These are phyloP conservation scores for Leavenworthia alabamica DNA, from an alignment of 345 rosid species.

Conservation along the genomic window DNA sequence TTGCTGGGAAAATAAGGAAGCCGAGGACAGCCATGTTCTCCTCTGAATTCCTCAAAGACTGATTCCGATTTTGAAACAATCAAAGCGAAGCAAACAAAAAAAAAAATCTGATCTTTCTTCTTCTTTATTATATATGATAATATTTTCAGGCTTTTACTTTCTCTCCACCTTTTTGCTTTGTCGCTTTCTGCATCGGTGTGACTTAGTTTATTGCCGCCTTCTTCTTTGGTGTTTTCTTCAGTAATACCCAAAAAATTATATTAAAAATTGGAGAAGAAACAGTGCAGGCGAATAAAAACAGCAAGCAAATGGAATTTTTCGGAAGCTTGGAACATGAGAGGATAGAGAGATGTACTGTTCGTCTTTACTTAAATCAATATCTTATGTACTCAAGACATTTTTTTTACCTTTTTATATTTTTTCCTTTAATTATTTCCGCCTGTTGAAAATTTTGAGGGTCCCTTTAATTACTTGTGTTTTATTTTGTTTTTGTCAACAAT, in stretches of 20 bases:
- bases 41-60: too few relatives aligned
- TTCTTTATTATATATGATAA: background rate
- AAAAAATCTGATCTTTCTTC: constrained; percentile 25
- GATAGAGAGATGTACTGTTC: background rate
- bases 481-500: background rate
- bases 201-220: constrained; percentile 25
- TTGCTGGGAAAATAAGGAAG: too few relatives aligned
- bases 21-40: too few relatives aligned
- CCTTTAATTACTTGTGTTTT: background rate
- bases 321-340: constrained; percentile 26
- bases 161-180: constrained; percentile 21
- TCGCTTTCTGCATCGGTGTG: constrained; percentile 28
- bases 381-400: background rate
- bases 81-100: too few relatives aligned
- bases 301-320: constrained; percentile 21
- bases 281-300: constrained; percentile 27
- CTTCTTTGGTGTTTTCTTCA: constrained; percentile 22
- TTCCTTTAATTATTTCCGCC: background rate
- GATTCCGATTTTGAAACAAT: too few relatives aligned
- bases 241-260: background rate
- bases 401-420: constrained; percentile 1
- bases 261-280: background rate
- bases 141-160: constrained; percentile 14
- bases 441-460: constrained; percentile 12
- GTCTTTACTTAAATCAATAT: background rate